Percentiles rank a stretch among this genome's conserved stretches.
Evolutionary conservation across 2,329 filamentous ascomycete species (phyloP).

Genomic region (Stagonosporopsis cucurbitacearum): DNA sequence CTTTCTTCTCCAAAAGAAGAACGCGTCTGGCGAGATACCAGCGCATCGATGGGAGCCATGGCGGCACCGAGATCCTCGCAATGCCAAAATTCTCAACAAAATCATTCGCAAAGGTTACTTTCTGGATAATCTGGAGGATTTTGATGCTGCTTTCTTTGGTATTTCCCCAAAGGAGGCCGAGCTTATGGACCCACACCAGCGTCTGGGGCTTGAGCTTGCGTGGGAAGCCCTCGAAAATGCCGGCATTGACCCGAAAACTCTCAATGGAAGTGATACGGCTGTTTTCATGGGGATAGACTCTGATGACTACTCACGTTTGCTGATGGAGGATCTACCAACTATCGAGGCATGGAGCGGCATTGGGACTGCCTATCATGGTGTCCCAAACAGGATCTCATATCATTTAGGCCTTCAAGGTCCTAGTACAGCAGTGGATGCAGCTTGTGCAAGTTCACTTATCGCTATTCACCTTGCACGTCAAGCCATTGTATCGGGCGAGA

Average conservation of each 20-base stretch:
- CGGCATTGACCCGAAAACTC: conserved; percentile 26
- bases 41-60: conserved; percentile 43
- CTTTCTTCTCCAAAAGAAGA: conserved; percentile 37
- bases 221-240: conserved; percentile 40
- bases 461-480: conserved; percentile 44
- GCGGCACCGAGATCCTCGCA: conserved; percentile 32
- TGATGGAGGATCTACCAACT: conserved; percentile 46
- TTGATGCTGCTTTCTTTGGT: conserved; percentile 40
- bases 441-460: conserved; percentile 45
- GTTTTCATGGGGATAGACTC: conserved; percentile 36
- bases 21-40: conserved; percentile 41
- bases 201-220: conserved; percentile 30
- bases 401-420: conserved; percentile 49
- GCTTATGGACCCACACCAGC: conserved; percentile 39
- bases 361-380: conserved; percentile 48
- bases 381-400: conserved; percentile 49
- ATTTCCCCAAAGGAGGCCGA: conserved; percentile 40
- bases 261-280: conserved; percentile 33
- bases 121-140: conserved; percentile 32
- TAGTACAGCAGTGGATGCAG: conserved; percentile 49
- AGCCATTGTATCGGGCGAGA: conserved; percentile 38
- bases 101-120: conserved; percentile 43
- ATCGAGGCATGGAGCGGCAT: conserved; percentile 52
- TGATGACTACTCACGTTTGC: conserved; percentile 26
- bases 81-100: conserved; percentile 33